A percentile compares a stretch with the other conserved stretches of the same genome.
Evolutionary conservation across 352 stramenopile genomes (phyloP).

Genomic region (Peronospora destructor): DNA sequence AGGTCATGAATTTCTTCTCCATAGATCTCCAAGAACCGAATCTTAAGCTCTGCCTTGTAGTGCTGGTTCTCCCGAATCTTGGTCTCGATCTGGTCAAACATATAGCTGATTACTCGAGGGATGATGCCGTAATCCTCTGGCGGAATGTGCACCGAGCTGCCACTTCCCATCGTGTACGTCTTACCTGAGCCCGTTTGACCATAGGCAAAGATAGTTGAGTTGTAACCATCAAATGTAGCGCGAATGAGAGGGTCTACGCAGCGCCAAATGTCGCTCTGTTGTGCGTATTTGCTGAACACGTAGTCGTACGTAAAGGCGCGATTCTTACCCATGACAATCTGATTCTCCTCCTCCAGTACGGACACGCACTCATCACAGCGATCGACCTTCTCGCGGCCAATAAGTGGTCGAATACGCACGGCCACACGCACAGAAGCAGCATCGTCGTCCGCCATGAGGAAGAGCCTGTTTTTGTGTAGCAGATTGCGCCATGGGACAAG

Average conservation of each 20-base stretch:
- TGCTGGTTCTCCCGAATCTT: slow-evolving; percentile 51
- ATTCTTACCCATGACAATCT: slow-evolving; percentile 87
- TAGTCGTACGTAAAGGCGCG: slow-evolving; percentile 88
- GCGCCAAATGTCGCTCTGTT: slow-evolving; percentile 81
- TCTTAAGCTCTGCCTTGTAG: slow-evolving; percentile 60
- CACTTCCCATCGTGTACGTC: slow-evolving; percentile 87
- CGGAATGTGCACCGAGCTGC: slow-evolving; percentile 69
- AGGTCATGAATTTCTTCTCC: slow-evolving; percentile 87
- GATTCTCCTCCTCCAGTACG: slow-evolving; percentile 70
- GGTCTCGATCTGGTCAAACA: slow-evolving; percentile 73
- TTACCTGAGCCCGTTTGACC: slow-evolving; percentile 84
- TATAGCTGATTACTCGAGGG: slow-evolving; percentile 73
- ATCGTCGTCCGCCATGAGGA: slow-evolving; percentile 40
- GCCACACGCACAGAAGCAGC: slow-evolving; percentile 68
- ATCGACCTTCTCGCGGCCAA: slow-evolving; percentile 85
- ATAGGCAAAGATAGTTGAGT: slow-evolving; percentile 87
- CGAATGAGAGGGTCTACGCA: slow-evolving; percentile 78
- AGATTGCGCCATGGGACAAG: background rate
- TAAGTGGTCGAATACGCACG: slow-evolving; percentile 80
- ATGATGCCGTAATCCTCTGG: slow-evolving; percentile 86
- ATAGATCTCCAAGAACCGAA: slow-evolving; percentile 91
- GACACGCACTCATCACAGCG: slow-evolving; percentile 84
- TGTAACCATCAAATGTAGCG: slow-evolving; percentile 85
- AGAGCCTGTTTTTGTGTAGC: background rate
- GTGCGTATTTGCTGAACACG: slow-evolving; percentile 77